phyloP scores from a whole-genome alignment of 164 flowering plant species.

The Santalum album region DNA sequence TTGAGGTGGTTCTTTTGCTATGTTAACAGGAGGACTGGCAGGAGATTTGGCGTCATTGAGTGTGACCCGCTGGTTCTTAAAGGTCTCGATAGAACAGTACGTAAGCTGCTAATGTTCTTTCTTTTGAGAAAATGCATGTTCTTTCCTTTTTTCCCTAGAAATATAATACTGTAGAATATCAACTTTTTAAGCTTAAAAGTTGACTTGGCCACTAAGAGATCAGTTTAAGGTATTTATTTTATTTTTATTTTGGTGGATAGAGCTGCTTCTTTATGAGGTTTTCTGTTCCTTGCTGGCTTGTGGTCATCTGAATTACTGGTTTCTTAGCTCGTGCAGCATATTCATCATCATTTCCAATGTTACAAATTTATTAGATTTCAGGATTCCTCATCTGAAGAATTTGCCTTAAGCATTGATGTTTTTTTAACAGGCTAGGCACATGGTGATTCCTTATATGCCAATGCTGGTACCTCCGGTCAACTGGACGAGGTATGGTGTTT shows the following conservation, averaged over 20 bases:
- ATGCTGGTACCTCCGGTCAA: conserved; percentile 66
- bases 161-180: no score
- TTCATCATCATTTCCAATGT: background rate
- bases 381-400: background rate
- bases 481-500: conserved; percentile 51
- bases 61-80: conserved; percentile 54
- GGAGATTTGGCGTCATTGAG: conserved; percentile 55
- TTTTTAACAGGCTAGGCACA: conserved; percentile 50
- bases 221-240: background rate
- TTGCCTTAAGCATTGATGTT: background rate
- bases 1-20: background rate
- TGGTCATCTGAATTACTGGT: no score
- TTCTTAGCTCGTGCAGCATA: no score
- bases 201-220: background rate
- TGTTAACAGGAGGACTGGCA: conserved; percentile 37
- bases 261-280: background rate
- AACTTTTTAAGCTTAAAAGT: background rate
- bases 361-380: conserved; percentile 2
- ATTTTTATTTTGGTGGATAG: background rate
- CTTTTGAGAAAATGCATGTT: background rate
- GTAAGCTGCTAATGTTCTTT: conserved; percentile 6
- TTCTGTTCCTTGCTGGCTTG: background rate
- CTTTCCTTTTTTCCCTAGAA: no score
- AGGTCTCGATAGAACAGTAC: conserved; percentile 60
- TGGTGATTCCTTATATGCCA: conserved; percentile 75